These are phyloP conservation scores for Aspergillus candidus DNA, from an alignment of 2,329 filamentous ascomycete species.

Conservation along the genomic window DNA sequence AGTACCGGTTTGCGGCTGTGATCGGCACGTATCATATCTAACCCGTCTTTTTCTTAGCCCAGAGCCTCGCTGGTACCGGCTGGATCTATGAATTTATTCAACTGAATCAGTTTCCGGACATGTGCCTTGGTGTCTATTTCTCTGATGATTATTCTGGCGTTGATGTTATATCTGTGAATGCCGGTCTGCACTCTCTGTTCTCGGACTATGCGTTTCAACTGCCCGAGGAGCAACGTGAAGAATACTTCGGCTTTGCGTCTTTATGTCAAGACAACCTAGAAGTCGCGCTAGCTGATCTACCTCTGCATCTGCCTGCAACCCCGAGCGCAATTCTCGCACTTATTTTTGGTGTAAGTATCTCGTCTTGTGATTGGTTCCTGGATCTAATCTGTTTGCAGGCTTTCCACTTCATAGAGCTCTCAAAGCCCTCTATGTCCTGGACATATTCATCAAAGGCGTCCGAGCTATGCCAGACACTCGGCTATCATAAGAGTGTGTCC, in stretches of 20 bases:
- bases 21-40: too few relatives aligned
- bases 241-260: background rate
- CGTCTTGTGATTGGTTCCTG: background rate
- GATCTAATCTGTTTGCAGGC: too few relatives aligned
- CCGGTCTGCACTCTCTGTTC: too few relatives aligned
- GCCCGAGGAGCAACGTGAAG: too few relatives aligned
- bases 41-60: too few relatives aligned
- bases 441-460: conserved; percentile 4
- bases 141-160: conserved; percentile 5
- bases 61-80: too few relatives aligned
- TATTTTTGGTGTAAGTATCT: conserved; percentile 6
- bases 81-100: background rate
- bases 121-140: conserved; percentile 11
- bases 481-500: background rate
- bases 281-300: conserved; percentile 2
- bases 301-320: conserved; percentile 4
- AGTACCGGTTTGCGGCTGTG: too few relatives aligned
- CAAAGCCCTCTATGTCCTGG: conserved; percentile 4
- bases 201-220: too few relatives aligned
- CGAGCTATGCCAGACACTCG: conserved; percentile 5
- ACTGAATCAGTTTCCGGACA: background rate
- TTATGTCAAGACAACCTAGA: conserved; percentile 9
- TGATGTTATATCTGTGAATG: conserved; percentile 9
- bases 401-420: conserved; percentile 6
- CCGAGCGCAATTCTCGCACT: conserved; percentile 10